phyloP scores from a whole-genome alignment of 1,284 basidiomycete genomes.

The Heliocybe sulcata region DNA sequence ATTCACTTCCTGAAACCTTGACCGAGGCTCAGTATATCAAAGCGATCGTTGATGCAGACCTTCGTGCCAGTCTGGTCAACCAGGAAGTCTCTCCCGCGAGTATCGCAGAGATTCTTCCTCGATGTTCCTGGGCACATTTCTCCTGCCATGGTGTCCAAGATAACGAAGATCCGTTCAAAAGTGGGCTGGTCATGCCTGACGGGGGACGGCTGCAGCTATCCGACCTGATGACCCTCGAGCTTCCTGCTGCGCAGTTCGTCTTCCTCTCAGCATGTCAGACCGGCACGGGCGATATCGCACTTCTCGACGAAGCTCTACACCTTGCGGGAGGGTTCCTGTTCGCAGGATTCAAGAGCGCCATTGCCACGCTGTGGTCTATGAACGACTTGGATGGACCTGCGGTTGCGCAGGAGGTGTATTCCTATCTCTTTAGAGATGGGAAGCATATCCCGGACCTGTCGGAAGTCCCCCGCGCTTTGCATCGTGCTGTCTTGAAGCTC shows the following conservation, averaged over 20 bases:
- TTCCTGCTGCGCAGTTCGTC: not conserved
- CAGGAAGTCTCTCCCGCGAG: not conserved
- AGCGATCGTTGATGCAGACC: not conserved
- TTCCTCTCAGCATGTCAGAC: slow-evolving; percentile 4
- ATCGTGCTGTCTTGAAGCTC: not conserved
- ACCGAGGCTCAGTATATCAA: not conserved
- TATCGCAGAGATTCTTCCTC: not conserved
- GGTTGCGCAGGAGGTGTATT: not conserved
- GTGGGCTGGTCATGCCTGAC: not conserved
- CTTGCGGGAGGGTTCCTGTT: slow-evolving; percentile 1
- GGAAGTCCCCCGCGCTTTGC: not conserved
- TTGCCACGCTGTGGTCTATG: slow-evolving; percentile 4
- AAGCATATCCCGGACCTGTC: not conserved
- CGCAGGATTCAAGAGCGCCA: slow-evolving; percentile 1
- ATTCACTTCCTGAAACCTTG: not conserved
- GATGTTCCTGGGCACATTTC: not conserved
- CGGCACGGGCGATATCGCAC: not conserved
- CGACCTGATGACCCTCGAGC: not conserved
- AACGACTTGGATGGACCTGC: slow-evolving; percentile 1
- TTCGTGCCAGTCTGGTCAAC: not conserved
- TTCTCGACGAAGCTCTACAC: slow-evolving; percentile 1
- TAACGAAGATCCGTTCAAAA: not conserved
- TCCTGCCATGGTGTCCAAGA: slow-evolving; percentile 1
- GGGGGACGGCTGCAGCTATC: not conserved
- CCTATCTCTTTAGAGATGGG: not conserved